These are phyloP conservation scores for Colletotrichum sp. DNA, from an alignment of 2,329 filamentous ascomycete genomes.

Conservation along the genomic window DNA sequence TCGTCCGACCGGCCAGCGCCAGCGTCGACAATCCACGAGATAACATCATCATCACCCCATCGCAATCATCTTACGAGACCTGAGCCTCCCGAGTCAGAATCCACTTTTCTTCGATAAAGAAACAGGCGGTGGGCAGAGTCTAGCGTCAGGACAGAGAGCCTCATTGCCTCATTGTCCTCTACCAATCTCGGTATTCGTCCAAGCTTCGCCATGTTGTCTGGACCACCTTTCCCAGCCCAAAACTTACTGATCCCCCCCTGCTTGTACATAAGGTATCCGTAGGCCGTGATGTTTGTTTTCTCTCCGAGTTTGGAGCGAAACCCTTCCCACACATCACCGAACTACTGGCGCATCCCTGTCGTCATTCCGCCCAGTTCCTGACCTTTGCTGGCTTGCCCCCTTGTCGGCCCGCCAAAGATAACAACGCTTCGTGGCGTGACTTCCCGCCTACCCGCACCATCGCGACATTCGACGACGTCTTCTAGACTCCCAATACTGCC, in stretches of 20 bases:
- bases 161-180: background rate
- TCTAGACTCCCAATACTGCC: background rate
- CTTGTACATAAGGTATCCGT: background rate
- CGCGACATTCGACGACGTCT: background rate
- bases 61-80: conserved; percentile 3
- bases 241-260: background rate
- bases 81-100: conserved; percentile 11
- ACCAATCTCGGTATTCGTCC: conserved; percentile 13
- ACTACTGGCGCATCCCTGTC: background rate
- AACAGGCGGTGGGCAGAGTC: background rate
- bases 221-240: background rate
- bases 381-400: background rate
- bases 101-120: background rate
- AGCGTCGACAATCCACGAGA: background rate
- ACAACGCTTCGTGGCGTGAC: conserved; percentile 7
- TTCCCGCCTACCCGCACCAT: background rate
- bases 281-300: background rate
- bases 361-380: background rate
- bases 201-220: background rate
- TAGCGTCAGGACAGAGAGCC: background rate
- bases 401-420: conserved; percentile 1
- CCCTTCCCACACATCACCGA: background rate
- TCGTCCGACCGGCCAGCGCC: conserved; percentile 3
- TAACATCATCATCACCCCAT: conserved; percentile 21
- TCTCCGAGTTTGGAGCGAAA: conserved; percentile 16